Evolutionary conservation across 2,329 filamentous ascomycete species (phyloP).

Genomic region (Knufia fluminis): DNA sequence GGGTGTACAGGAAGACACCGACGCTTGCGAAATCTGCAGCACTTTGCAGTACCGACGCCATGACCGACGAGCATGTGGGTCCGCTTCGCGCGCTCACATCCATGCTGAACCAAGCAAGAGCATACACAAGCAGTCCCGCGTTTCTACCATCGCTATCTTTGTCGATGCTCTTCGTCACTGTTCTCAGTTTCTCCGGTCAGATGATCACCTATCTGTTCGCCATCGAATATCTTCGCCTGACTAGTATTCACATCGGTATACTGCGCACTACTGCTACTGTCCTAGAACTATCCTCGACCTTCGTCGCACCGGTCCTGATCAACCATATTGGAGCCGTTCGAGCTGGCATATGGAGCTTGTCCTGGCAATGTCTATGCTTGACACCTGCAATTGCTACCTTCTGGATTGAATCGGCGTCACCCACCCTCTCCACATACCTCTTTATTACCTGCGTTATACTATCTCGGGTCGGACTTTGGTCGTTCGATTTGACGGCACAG

Average conservation of each 20-base stretch:
- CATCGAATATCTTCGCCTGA: slow-evolving; percentile 35
- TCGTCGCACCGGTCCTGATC: slow-evolving; percentile 44
- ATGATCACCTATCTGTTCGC: slow-evolving; percentile 49
- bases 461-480: slow-evolving; percentile 53
- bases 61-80: neutral
- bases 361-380: slow-evolving; percentile 56
- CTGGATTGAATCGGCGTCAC: slow-evolving; percentile 26
- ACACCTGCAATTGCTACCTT: slow-evolving; percentile 38
- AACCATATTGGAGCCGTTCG: slow-evolving; percentile 48
- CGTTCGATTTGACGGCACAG: slow-evolving; percentile 53
- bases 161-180: slow-evolving; percentile 46
- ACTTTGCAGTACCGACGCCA: neutral
- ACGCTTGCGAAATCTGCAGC: neutral
- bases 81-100: neutral
- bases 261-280: slow-evolving; percentile 40
- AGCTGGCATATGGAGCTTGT: slow-evolving; percentile 62
- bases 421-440: slow-evolving; percentile 34
- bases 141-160: slow-evolving; percentile 42
- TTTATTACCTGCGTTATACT: slow-evolving; percentile 45
- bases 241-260: slow-evolving; percentile 38
- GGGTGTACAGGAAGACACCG: slow-evolving; percentile 21
- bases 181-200: slow-evolving; percentile 45
- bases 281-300: slow-evolving; percentile 47
- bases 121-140: slow-evolving; percentile 30
- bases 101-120: neutral